Percentiles rank a stretch among this genome's conserved stretches.
Conservation (phyloP, 129 eudicot genomes). For the Centaurea solstitialis region DNA sequence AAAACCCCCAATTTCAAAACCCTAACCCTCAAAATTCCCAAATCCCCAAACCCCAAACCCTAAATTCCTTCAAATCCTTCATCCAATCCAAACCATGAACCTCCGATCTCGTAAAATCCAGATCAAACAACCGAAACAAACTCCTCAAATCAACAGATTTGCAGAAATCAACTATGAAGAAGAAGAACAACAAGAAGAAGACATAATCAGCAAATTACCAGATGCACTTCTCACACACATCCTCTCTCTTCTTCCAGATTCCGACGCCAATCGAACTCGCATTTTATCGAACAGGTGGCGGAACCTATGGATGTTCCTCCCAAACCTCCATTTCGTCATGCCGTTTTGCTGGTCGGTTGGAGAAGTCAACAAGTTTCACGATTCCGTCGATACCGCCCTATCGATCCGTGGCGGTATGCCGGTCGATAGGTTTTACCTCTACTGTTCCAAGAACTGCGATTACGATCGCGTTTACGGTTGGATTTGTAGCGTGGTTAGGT, state of each 20-base stretch:
- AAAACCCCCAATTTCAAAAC: conserved; percentile 10
- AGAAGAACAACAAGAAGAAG: not conserved
- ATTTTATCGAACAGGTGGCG: conserved; percentile 21
- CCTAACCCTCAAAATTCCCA: not conserved
- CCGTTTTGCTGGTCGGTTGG: not conserved
- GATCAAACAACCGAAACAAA: not conserved
- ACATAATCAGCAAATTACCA: conserved; percentile 17
- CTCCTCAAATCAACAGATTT: not conserved
- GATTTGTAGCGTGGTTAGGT: not conserved
- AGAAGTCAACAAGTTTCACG: conserved; percentile 15
- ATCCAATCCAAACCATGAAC: not conserved
- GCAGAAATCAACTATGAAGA: conserved; percentile 10
- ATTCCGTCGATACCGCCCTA: conserved; percentile 21
- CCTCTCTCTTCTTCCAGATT: conserved; percentile 15
- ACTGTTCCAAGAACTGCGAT: conserved; percentile 16
- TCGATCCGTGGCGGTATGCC: conserved; percentile 22
- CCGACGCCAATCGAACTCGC: conserved; percentile 21
- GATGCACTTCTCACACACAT: conserved; percentile 12
- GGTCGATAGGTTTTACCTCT: conserved; percentile 5
- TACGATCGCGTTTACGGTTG: conserved; percentile 21
- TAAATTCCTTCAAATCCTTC: too few species aligned
- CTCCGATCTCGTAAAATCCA: not conserved
- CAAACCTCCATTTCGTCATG: conserved; percentile 19
- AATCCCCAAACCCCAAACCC: too few species aligned
- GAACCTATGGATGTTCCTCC: conserved; percentile 17